Evolutionary conservation across 805 yeast species (phyloP), one percentile per base, ranked within the genome.

Genomic region (Wickerhamiella parazyma): DNA sequence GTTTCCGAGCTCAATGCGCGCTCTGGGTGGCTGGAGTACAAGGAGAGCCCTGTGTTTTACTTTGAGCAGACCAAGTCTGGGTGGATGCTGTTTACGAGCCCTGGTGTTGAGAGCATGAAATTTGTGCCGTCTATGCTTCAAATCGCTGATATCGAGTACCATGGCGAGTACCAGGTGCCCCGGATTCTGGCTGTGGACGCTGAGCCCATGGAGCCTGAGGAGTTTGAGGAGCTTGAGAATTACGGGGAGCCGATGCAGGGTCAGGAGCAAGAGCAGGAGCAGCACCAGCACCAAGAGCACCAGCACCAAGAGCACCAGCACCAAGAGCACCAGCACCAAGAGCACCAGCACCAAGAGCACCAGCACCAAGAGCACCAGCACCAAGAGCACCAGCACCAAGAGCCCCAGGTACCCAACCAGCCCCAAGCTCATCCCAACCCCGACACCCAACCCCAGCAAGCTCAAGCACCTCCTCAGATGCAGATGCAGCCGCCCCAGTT

Each of bases 11-110:
- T 51, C 35, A 22, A 36, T 16, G 47, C 44, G 18, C 44, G 42
- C 3, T 40, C 37, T 9, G 52, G 51, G 14, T 50, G 49, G 51
- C 48, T 51, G 2, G 51, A 45, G 33, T 46, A 45, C 31, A 31
- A 46, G 12, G 38, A 29, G 3, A 22, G 34, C 16, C 49, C 46
- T 3, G n/a, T 46, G 4, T 50, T 50, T 26, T 48, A 43, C 12
- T 40, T 46, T 14, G 24, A 39, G 14, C 16, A 42, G n/a, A 14
- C 36, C n/a, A 42, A 20, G 4, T 19, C 20, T 2, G 47, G 44
- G 3, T 51, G 47, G 39, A 26, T 36, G 12, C 20, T 51, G 4
- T 45, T 36, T 26, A 47, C 44, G 1, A 36, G 42, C 18, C 36
- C 49, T 9, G 47, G 39, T 9, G 35, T 45, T 3, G 36, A 33